Percentiles rank a stretch among this genome's conserved stretches.
Evolutionary conservation across 202 grass and related monocot genomes (phyloP).

Genomic region (Alloteropsis angusta): DNA sequence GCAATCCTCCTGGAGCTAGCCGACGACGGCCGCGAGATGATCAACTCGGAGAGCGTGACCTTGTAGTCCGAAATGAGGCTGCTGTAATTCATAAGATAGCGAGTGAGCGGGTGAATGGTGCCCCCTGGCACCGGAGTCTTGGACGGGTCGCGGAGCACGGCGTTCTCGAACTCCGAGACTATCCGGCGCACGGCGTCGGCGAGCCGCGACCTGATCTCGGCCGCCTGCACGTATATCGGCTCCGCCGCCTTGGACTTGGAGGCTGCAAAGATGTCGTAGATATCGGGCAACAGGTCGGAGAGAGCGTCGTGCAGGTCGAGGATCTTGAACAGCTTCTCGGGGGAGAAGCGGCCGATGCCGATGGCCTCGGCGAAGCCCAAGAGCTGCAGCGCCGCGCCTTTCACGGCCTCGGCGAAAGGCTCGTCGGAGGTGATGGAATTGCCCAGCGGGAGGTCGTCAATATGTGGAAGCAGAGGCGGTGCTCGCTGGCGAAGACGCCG

Average conservation of each 20-base stretch:
- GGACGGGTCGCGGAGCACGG: conserved; percentile 72
- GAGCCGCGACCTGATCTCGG: conserved; percentile 49
- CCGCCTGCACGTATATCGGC: conserved; percentile 58
- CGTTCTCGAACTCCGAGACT: conserved; percentile 88
- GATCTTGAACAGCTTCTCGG: conserved; percentile 91
- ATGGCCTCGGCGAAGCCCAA: conserved; percentile 81
- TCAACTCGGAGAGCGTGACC: conserved; percentile 57
- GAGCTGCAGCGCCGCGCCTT: conserved; percentile 67
- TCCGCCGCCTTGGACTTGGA: conserved; percentile 53
- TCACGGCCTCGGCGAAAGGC: conserved; percentile 69
- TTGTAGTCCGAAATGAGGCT: conserved; percentile 87
- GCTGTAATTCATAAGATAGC: conserved; percentile 95
- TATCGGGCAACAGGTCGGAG: conserved; percentile 61
- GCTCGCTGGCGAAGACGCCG: conserved; percentile 74
- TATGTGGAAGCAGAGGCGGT: conserved; percentile 67
- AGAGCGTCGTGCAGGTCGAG: conserved; percentile 77
- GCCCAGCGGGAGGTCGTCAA: conserved; percentile 43
- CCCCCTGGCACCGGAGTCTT: conserved; percentile 65
- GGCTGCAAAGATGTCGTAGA: conserved; percentile 48
- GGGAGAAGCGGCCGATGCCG: conserved; percentile 62
- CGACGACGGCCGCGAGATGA: conserved; percentile 58
- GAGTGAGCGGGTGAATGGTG: conserved; percentile 80
- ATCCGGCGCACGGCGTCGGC: conserved; percentile 73
- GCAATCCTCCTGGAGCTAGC: conserved; percentile 16
- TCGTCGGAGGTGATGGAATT: conserved; percentile 25